phyloP scores from a whole-genome alignment of 1,284 basidiomycete species.

The Apiotrichum mycotoxinovorans region DNA sequence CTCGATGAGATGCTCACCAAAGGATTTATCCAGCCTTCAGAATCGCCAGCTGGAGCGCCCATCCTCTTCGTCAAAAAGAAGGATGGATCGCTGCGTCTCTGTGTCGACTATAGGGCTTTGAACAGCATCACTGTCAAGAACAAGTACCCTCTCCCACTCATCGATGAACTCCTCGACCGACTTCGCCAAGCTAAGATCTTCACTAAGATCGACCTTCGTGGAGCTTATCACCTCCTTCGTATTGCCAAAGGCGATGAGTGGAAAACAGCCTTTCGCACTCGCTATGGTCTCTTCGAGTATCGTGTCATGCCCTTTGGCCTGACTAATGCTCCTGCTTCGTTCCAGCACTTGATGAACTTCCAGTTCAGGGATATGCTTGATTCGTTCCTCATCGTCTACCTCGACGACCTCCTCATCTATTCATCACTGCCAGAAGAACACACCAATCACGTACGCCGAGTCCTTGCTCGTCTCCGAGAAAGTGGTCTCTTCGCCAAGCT shows the following conservation, averaged over 20 bases:
- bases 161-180: conserved; percentile 30
- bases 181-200: conserved; percentile 36
- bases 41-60: conserved; percentile 45
- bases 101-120: conserved; percentile 53
- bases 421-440: too few species aligned
- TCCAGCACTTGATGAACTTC: conserved; percentile 43
- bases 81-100: conserved; percentile 49
- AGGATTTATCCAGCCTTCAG: conserved; percentile 37
- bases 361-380: conserved; percentile 34
- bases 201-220: conserved; percentile 40
- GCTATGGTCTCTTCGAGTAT: conserved; percentile 49
- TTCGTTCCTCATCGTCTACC: conserved; percentile 34
- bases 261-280: too few species aligned
- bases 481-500: too few species aligned
- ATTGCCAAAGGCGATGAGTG: conserved; percentile 33
- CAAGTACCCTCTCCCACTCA: conserved; percentile 26
- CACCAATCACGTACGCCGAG: too few species aligned
- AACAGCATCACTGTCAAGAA: conserved; percentile 52
- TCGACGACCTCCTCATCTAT: conserved; percentile 51
- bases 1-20: conserved; percentile 49
- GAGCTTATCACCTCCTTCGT: conserved; percentile 38
- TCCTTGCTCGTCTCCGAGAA: too few species aligned
- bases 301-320: conserved; percentile 51
- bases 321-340: conserved; percentile 49
- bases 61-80: conserved; percentile 57